Evolutionary conservation across 1,284 basidiomycete species (phyloP).

Genomic region (Fomitopsis pinicola): DNA sequence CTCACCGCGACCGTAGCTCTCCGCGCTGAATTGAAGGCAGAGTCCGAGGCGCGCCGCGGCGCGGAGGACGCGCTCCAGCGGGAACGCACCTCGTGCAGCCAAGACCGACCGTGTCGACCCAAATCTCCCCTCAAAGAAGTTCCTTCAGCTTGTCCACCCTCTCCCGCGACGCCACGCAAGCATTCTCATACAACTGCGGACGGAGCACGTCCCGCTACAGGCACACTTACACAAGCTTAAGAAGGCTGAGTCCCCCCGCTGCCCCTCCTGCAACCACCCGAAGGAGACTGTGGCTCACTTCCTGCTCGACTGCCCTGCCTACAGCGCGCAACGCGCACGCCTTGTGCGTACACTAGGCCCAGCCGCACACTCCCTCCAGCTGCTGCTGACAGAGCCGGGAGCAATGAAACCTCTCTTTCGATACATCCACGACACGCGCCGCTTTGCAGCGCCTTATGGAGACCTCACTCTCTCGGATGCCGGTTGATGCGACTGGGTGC

Average conservation of each 20-base stretch:
- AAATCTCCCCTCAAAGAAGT: conserved; percentile 4
- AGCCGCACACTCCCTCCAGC: background rate
- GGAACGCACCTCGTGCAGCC: background rate
- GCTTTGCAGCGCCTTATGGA: background rate
- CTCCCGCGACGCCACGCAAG: conserved; percentile 10
- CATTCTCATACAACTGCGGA: conserved; percentile 26
- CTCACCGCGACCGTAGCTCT: too few relatives aligned
- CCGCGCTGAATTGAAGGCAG: too few relatives aligned
- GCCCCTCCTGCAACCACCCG: background rate
- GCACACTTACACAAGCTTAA: background rate
- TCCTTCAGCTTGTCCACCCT: background rate
- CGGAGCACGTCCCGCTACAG: conserved; percentile 24
- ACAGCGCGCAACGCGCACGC: background rate
- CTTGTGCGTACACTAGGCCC: background rate
- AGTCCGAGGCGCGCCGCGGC: too few relatives aligned
- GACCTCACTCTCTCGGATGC: background rate
- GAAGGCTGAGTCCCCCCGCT: background rate
- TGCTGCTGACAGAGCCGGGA: background rate
- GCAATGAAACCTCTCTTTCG: background rate
- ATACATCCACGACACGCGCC: background rate
- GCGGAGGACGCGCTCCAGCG: too few relatives aligned
- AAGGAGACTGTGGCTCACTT: background rate
- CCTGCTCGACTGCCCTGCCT: background rate
- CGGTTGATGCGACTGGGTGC: too few relatives aligned
- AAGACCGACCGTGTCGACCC: conserved; percentile 5